These are phyloP conservation scores for Jasminum sambac DNA, from an alignment of 257 asterid species.

Conservation along the genomic window DNA sequence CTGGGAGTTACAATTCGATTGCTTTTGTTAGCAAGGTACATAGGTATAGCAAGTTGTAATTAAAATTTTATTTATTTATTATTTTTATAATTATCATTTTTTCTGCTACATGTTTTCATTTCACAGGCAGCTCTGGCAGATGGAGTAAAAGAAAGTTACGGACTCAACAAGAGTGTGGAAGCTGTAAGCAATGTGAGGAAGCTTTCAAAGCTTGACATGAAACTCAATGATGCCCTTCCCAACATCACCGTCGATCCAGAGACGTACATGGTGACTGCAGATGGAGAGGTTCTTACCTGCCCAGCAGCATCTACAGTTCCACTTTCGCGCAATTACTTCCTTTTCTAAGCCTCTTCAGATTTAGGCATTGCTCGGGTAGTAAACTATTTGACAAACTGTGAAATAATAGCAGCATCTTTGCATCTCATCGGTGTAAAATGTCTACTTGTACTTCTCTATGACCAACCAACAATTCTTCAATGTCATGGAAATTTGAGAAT, in stretches of 20 bases:
- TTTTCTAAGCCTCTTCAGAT: constrained; percentile 44
- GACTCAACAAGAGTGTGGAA: constrained; percentile 70
- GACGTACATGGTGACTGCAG: constrained; percentile 80
- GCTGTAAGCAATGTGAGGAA: constrained; percentile 70
- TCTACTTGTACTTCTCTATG: background rate
- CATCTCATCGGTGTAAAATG: background rate
- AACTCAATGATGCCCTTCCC: constrained; percentile 84
- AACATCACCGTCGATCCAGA: constrained; percentile 77
- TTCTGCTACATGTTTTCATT: background rate
- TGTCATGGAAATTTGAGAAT: too few species aligned
- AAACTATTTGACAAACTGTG: background rate
- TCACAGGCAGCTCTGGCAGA: constrained; percentile 58
- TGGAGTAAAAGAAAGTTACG: constrained; percentile 59
- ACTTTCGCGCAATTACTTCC: constrained; percentile 83
- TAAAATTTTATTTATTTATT: too few species aligned
- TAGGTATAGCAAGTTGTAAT: too few species aligned
- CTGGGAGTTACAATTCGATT: constrained; percentile 80
- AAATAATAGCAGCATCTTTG: background rate
- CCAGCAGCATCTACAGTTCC: constrained; percentile 68
- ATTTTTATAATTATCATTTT: too few species aligned
- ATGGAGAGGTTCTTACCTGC: constrained; percentile 68
- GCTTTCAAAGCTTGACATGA: constrained; percentile 89
- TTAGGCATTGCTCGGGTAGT: background rate
- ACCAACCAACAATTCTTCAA: background rate
- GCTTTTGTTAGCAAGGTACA: constrained; percentile 89